Conservation (phyloP, 371 early-diverging fungal genomes). For the Batrachochytrium dendrobatidis region DNA sequence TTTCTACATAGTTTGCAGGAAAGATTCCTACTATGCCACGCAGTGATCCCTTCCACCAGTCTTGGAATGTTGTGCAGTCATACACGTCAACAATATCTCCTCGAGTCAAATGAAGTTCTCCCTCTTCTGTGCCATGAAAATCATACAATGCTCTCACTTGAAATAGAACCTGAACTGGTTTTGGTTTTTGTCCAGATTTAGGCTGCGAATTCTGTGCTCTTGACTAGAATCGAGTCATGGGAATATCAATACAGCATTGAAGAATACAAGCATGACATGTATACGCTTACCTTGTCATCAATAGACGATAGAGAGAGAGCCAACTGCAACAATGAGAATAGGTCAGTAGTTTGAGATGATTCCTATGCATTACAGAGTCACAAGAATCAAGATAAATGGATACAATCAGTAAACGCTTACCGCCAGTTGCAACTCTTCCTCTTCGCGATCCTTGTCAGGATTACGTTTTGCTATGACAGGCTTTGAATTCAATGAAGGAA, state of each 20-base stretch:
- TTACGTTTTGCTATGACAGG: conserved; percentile 36
- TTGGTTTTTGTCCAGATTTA: background rate
- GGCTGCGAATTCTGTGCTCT: background rate
- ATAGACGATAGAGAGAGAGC: background rate
- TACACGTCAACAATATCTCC: conserved; percentile 75
- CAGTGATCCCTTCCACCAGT: conserved; percentile 87
- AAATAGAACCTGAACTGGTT: conserved; percentile 33
- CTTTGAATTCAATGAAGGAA: conserved; percentile 71
- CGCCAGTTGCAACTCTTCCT: conserved; percentile 85
- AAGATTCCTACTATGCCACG: conserved; percentile 72
- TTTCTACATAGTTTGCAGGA: conserved; percentile 80
- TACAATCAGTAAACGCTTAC: conserved; percentile 11
- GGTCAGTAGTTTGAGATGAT: too few relatives aligned
- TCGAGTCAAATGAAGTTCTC: conserved; percentile 71
- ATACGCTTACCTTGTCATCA: conserved; percentile 5
- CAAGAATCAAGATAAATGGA: background rate
- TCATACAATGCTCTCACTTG: conserved; percentile 79
- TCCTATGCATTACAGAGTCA: too few relatives aligned
- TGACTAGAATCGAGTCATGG: background rate
- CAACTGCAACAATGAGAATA: conserved; percentile 3
- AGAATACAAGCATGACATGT: conserved; percentile 17
- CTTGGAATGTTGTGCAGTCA: conserved; percentile 71
- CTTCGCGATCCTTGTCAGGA: conserved; percentile 73
- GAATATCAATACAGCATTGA: background rate
- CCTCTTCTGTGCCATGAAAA: conserved; percentile 71